Conservation (phyloP, 495 filamentous ascomycete species). For the Cryomyces antarcticus region DNA sequence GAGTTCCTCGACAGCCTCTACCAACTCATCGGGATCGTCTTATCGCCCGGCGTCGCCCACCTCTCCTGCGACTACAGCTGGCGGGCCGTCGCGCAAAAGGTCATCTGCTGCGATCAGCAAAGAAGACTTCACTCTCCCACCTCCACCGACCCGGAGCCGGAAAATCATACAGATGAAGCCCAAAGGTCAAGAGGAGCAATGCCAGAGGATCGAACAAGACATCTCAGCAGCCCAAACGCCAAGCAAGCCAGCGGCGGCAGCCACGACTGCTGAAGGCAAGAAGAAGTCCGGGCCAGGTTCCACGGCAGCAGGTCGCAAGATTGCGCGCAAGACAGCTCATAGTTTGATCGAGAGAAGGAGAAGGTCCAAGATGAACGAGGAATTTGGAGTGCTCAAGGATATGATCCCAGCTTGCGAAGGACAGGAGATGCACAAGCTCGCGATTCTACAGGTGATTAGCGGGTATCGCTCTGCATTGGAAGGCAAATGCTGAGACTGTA, state of each 20-base stretch:
- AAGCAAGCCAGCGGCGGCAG: conserved; percentile 2
- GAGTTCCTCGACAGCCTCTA: conserved; percentile 22
- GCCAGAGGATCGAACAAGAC: conserved; percentile 15
- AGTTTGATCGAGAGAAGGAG: conserved; percentile 81
- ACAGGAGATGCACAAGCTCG: conserved; percentile 95
- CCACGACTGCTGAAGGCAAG: conserved; percentile 26
- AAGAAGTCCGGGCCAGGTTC: conserved; percentile 48
- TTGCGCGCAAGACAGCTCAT: conserved; percentile 88
- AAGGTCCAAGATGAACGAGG: conserved; percentile 97
- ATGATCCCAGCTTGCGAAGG: conserved; percentile 88
- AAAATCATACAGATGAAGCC: conserved; percentile 99
- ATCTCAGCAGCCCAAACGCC: conserved; percentile 13
- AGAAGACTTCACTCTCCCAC: conserved; percentile 59
- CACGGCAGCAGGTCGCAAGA: conserved; percentile 72
- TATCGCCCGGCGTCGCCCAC: conserved; percentile 35
- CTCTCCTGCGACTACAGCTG: conserved; percentile 32
- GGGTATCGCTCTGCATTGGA: not conserved
- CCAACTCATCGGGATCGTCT: conserved; percentile 24
- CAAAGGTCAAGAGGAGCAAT: conserved; percentile 17
- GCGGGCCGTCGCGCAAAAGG: conserved; percentile 23
- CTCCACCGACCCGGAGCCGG: conserved; percentile 74
- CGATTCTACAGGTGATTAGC: conserved; percentile 61
- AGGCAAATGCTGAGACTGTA: conserved; percentile 7
- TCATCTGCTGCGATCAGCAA: conserved; percentile 24
- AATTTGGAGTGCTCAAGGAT: conserved; percentile 81